Conservation (phyloP, 1,284 basidiomycete genomes). For the Sanghuangporus sanghuang region DNA sequence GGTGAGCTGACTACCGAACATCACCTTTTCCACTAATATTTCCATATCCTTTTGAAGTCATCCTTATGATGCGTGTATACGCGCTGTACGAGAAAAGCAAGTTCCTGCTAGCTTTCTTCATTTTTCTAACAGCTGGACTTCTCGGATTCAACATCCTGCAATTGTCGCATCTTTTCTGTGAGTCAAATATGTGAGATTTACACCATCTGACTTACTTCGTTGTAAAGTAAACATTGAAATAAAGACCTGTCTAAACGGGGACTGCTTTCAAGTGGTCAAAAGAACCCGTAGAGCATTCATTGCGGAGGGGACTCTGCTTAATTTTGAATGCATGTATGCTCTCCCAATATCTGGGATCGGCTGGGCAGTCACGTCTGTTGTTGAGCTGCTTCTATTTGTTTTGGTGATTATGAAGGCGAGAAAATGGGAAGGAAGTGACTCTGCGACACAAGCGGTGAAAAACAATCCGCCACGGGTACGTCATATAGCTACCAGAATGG, state of each 20-base stretch:
- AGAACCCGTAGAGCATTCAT: background rate
- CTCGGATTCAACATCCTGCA: background rate
- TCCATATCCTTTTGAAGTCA: background rate
- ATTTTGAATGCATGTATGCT: background rate
- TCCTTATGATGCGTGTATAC: slow-evolving; percentile 7
- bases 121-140: background rate
- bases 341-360: background rate
- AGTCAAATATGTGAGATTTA: background rate
- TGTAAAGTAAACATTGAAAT: background rate
- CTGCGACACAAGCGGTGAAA: background rate
- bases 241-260: background rate
- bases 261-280: background rate
- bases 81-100: slow-evolving; percentile 8
- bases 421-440: background rate
- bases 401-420: background rate
- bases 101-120: background rate
- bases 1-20: background rate
- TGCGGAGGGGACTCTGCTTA: no score
- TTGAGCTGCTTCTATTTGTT: background rate
- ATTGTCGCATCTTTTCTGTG: background rate
- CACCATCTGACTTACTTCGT: background rate
- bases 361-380: background rate
- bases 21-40: background rate
- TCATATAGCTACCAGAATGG: slow-evolving; percentile 4
- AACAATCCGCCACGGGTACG: background rate